phyloP scores from a whole-genome alignment of 495 filamentous ascomycete species.

The Aspergillus olivimuriae region DNA sequence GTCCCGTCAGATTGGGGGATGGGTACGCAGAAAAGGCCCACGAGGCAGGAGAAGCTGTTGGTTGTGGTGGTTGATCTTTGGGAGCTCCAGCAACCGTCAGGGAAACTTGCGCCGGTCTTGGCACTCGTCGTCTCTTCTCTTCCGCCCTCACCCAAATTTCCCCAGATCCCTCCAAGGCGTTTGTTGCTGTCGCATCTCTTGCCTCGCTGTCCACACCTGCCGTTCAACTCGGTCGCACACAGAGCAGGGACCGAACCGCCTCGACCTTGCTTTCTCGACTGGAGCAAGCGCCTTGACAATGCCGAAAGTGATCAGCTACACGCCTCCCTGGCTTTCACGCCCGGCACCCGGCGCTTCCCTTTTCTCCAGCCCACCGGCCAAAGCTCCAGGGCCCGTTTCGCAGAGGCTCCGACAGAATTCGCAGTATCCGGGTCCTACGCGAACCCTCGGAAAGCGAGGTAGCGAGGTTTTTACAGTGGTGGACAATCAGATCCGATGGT shows the following conservation, averaged over 20 bases:
- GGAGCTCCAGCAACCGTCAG: not conserved
- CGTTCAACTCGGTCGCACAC: not conserved
- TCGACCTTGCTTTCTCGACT: too few relatives aligned
- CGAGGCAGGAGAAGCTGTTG: too few relatives aligned
- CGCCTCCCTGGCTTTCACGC: slow-evolving; percentile 74
- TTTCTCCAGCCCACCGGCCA: slow-evolving; percentile 45
- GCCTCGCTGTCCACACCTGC: not conserved
- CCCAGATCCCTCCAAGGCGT: slow-evolving; percentile 4
- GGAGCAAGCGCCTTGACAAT: too few relatives aligned
- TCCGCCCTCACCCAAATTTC: slow-evolving; percentile 8
- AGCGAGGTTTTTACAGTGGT: slow-evolving; percentile 79
- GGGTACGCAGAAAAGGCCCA: too few relatives aligned
- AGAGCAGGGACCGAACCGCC: too few relatives aligned
- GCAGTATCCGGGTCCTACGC: slow-evolving; percentile 48
- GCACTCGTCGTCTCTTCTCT: not conserved
- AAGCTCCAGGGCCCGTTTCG: slow-evolving; percentile 22
- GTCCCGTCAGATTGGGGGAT: not conserved
- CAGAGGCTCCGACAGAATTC: slow-evolving; percentile 31
- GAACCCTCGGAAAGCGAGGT: slow-evolving; percentile 66
- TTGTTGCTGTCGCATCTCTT: not conserved
- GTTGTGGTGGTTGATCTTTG: not conserved
- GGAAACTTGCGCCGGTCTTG: slow-evolving; percentile 10
- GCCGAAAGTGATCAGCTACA: slow-evolving; percentile 75
- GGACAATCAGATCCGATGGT: slow-evolving; percentile 83
- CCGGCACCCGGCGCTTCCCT: slow-evolving; percentile 67